Base-by-base conservation (phyloP, 257 asterid species). In the Haberlea rhodopensis region DNA sequence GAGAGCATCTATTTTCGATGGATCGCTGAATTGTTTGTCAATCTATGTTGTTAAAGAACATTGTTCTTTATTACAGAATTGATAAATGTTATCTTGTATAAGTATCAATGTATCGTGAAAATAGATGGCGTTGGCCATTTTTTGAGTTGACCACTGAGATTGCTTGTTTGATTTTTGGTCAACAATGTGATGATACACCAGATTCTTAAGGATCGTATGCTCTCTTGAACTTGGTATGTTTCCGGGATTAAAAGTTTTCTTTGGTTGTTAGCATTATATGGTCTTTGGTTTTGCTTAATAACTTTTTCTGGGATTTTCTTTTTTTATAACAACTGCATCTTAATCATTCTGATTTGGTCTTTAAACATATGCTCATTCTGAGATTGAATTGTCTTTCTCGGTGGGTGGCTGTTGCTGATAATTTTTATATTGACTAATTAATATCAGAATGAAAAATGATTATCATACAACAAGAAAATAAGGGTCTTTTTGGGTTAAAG, bases 31-130 rank as follows among this genome's bases (percentile, higher is more conserved):
- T 23, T 57, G 19, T 29, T 43, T 72, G 63, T 73, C 21, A 21
- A 32, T n/a, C 8, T 46, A 31, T 58, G 68, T 55, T 71, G 53
- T 54, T 31, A 24, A 22, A 26, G 52, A 69, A 34, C 52, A 72
- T 20, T 67, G 7, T 52, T 43, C 15, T 29, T 27, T n/a, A 56
- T 71, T 40, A 18, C 3, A 28, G 3, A 23, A 64, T 18, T 22
- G 62, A 57, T 46, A 27, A 31, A 13, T 61, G 5, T 25, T 53
- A 15, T 62, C 23, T 29, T 55, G 22, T 28, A 48, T 25, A 8
- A n/a, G 45, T 43, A 15, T 15, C 19, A 43, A 43, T 43, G 20
- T 25, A 28, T 28, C 48, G 48, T 24, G 56, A 65, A 6, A 19
- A 23, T 24, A 22, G 26, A 15, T 53, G 55, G 57, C 0, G 1